Evolutionary conservation across 1,284 basidiomycete genomes (phyloP).

Genomic region (Naganishia sp.): DNA sequence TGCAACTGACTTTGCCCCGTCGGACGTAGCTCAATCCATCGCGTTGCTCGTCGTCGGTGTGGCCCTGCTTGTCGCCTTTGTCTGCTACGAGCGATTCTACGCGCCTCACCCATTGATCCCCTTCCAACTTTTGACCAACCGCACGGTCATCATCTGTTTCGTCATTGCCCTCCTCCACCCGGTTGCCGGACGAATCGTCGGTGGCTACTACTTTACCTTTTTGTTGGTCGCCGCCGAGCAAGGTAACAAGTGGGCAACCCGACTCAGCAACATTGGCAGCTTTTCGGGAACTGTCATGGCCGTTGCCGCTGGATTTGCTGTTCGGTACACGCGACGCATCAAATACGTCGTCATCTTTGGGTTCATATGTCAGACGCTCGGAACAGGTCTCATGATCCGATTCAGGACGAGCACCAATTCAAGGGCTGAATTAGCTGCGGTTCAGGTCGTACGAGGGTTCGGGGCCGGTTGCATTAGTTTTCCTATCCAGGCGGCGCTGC

Average conservation of each 20-base stretch:
- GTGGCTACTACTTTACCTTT: conserved; percentile 45
- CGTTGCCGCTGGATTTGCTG: conserved; percentile 38
- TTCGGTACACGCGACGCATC: conserved; percentile 40
- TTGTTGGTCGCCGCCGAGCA: conserved; percentile 43
- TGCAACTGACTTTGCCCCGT: not conserved
- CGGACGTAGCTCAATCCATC: conserved; percentile 43
- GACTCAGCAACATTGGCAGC: conserved; percentile 41
- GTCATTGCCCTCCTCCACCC: conserved; percentile 49
- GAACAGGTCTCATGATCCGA: conserved; percentile 48
- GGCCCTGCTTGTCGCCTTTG: conserved; percentile 40
- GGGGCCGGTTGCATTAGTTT: conserved; percentile 46
- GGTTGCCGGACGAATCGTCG: conserved; percentile 45
- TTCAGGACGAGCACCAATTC: conserved; percentile 43
- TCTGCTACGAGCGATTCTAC: conserved; percentile 44
- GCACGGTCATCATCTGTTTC: conserved; percentile 46
- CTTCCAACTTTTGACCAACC: conserved; percentile 45
- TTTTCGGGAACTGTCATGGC: conserved; percentile 44
- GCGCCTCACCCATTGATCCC: conserved; percentile 50
- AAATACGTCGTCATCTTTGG: conserved; percentile 49
- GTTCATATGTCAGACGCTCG: conserved; percentile 42
- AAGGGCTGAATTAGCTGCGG: conserved; percentile 43
- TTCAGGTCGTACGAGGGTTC: conserved; percentile 46
- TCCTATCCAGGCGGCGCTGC: conserved; percentile 49
- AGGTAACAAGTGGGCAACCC: conserved; percentile 40
- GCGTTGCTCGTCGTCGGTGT: conserved; percentile 46